Base-by-base conservation (phyloP, 345 rosid species). In the Bruguiera parviflora region DNA sequence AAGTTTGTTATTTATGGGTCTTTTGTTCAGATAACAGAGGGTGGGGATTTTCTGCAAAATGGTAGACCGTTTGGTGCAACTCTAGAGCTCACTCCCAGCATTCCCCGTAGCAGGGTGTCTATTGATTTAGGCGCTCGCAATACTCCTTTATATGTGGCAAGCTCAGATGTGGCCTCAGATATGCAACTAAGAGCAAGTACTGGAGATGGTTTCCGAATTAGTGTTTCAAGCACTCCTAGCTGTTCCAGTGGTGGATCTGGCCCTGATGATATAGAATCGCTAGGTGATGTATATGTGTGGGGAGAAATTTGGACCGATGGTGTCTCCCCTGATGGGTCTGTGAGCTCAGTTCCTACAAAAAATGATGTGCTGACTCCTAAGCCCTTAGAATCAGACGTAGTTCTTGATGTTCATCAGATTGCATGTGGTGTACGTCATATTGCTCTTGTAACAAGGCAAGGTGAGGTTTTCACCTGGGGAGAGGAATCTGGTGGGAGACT, bases 381-480 rank as follows among this genome's bases (percentile, higher is more conserved):
- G 66, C 90, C 96, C 27, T 76, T 94, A 43, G 97, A 94, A 77
- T 89, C 98, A 52, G 84, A 85, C 73, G 92, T 94, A 51, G 98
- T 94, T 76, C 95, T 94, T 61, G 98, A 94, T 82, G 97, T 94
- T 83, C 98, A 87, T 65, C 97, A 91, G 81, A 94, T 94, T 80
- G 82, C 95, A 67, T 89, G 93, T 43, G 98, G 98, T 19, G 82
- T 75, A 58, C 83, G 92, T 32, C 98, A 94, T 65, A 68, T 89
- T 47, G 88, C 96, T 67, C 96, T 91, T 60, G 92, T 94, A 65
- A 94, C 98, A 6, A 91, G 89, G 78, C 98, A 94, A 80, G 98
- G 98, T 18, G 96, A 94, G 79, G 92, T 92, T 39, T 94, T 92
- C 80, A 87, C 98, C 19, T 94, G 98, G 98, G 98, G 97, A 53